Base-by-base conservation (phyloP, 768 basidiomycete species). In the Mycena metata region DNA sequence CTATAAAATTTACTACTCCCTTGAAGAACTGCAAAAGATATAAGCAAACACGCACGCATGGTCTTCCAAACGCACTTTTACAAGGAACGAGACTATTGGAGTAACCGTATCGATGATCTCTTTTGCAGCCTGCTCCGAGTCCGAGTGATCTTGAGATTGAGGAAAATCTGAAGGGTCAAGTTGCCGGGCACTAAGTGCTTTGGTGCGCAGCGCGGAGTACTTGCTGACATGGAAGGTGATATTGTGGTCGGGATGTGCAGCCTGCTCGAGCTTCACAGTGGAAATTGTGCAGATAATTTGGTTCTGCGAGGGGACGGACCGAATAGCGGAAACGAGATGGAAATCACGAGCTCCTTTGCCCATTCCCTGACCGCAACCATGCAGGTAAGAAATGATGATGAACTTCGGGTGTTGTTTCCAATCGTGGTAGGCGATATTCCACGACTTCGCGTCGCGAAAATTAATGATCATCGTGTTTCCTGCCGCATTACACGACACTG, bases 291-390 rank as follows among this genome's bases (percentile, higher is more conserved):
- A 46, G 1, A 21, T 11, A 26, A 59, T 59, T 19, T 59, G 26
- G 13, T 46, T 26, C 57, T 30, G 19, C 5, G 17, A 5, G 15
- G 3, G n/a, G 7, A 23, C 12, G 19, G 60, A 35, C 23, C 39
- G 41, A 9, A 51, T 23, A 26, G 50, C 52, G 23, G 41, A 36
- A 13, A 61, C 60, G 36, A 50, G 23, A 33, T 61, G 49, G 7
- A 61, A 36, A 23, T 49, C 52, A 24, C 60, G 60, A 19, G 50
- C 60, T 8, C 60, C 49, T 13, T 47, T 51, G 6, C 43, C 36
- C 4, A 47, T 35, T 2, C 60, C 60, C 1, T 24, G 47, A 12
- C 60, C 60, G 24, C 60, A 61, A 1, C 49, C 15, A 30, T 61
- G 49, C 5, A 15, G n/a, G 39, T 41, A 61, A 1, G 49, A 47